These are phyloP conservation scores for Penicillium herquei DNA, from an alignment of 495 filamentous ascomycete species.

Conservation along the genomic window DNA sequence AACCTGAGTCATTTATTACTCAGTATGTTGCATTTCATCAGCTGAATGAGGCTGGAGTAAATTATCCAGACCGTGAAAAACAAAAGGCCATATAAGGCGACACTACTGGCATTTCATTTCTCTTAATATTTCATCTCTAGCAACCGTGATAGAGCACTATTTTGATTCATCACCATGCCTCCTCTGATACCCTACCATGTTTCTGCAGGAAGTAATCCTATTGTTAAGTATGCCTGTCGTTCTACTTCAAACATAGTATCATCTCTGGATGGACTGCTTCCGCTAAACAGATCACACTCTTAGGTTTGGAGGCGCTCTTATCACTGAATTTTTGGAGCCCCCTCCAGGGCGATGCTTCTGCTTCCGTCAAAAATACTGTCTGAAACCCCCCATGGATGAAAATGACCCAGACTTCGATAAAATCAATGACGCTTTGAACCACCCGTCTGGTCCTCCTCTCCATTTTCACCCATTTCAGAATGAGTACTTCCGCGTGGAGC, in stretches of 20 bases:
- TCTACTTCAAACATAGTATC: background rate
- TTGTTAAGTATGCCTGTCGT: background rate
- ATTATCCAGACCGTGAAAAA: no score
- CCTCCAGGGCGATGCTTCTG: constrained; percentile 14
- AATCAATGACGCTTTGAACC: constrained; percentile 6
- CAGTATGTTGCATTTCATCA: no score
- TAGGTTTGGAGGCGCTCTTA: constrained; percentile 13
- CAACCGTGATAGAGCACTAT: no score
- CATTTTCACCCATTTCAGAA: constrained; percentile 19
- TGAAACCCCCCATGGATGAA: no score
- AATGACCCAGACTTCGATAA: constrained; percentile 6
- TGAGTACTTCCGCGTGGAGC: constrained; percentile 16
- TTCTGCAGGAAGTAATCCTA: background rate
- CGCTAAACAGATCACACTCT: background rate
- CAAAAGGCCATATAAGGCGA: no score
- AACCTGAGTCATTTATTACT: no score
- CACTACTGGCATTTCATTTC: no score
- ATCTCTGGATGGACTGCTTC: background rate
- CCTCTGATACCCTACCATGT: background rate
- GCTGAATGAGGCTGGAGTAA: no score
- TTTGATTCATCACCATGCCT: no score
- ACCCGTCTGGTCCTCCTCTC: constrained; percentile 9
- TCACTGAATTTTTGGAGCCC: constrained; percentile 10
- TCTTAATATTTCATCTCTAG: no score
- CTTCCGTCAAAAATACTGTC: constrained; percentile 16